A percentile compares a stretch with the other conserved stretches of the same genome.
These are phyloP conservation scores for Tylopilus plumbeoviolaceoides DNA, from an alignment of 768 basidiomycete species.

Conservation along the genomic window DNA sequence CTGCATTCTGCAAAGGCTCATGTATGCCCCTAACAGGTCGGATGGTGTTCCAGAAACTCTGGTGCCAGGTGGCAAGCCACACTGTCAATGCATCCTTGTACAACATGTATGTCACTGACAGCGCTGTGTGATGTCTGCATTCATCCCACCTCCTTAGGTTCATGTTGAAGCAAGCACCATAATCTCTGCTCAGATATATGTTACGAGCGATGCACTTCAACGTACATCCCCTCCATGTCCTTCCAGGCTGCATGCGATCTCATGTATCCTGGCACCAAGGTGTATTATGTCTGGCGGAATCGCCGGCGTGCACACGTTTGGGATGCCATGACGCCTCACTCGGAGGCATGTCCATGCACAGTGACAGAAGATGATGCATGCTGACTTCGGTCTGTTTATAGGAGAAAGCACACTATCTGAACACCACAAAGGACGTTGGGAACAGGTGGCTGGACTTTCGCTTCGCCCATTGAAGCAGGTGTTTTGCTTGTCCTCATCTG, in stretches of 20 bases:
- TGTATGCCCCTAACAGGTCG: constrained; percentile 31
- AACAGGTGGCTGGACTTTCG: constrained; percentile 60
- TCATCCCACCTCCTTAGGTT: constrained; percentile 28
- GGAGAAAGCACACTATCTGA: constrained; percentile 51
- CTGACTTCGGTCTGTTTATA: constrained; percentile 18
- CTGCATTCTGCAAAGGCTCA: neutral
- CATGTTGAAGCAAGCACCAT: constrained; percentile 41
- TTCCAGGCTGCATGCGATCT: neutral
- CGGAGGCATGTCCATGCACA: constrained; percentile 34
- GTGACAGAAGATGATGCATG: too few relatives aligned
- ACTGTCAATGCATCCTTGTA: constrained; percentile 59
- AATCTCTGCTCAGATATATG: constrained; percentile 55
- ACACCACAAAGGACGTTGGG: constrained; percentile 44
- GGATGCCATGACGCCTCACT: constrained; percentile 52
- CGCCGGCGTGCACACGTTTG: constrained; percentile 49
- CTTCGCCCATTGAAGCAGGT: constrained; percentile 46
- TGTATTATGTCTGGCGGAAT: constrained; percentile 59
- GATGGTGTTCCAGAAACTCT: constrained; percentile 57
- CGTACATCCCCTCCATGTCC: constrained; percentile 35
- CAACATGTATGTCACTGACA: constrained; percentile 39
- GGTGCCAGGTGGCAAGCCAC: constrained; percentile 55
- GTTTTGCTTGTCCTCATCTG: too few relatives aligned
- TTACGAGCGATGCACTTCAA: constrained; percentile 50
- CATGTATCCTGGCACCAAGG: constrained; percentile 47
- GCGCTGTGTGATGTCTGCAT: neutral